Evolutionary conservation across 2,329 filamentous ascomycete genomes (phyloP), one percentile per base, ranked within the genome.

Genomic region (Harringtonia aguacate): DNA sequence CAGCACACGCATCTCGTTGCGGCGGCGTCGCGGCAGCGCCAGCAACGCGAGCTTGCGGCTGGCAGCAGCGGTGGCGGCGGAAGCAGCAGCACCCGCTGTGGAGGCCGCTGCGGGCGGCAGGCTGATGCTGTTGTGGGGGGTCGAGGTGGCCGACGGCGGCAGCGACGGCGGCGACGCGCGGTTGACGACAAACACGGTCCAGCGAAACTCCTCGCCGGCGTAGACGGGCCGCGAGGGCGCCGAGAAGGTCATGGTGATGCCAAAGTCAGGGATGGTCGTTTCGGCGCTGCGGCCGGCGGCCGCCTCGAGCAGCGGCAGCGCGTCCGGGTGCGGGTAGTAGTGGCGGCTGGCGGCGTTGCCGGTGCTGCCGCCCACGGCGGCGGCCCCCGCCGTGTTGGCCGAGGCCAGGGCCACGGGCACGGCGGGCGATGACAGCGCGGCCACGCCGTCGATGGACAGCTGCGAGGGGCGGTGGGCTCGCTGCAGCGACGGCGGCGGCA

Each of bases 121-220:
- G n/a, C n/a, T 6, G 37, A 28, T 5, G 20, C 12, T 44, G 64
- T 29, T 68, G 72, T 17, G 67, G 64, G 12, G 49, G 21, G 8
- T 37, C 34, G 9, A 39, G 36, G 39, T 30, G 28, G n/a, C 29
- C 41, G 39, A 18, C 21, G 3, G 49, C 8, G n/a, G 44, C 20
- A 8, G 40, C 30, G 13, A 43, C 18, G 39, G 29, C 41, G 48
- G 71, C 34, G 66, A 64, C 38, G 75, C 77, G 39, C 81, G 77
- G 59, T 90, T 92, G 50, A 86, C 81, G 31, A 89, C 79, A 55
- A 86, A 84, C 15, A 89, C 72, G 29, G 73, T 74, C 80, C 86
- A 86, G 34, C 68, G 66, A 58, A 92, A 88, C 40, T 79, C 68
- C 37, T 84, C 71, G 31, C 82, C 82, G 0, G 79, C 72, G 46